These are phyloP conservation scores for Pseudonectria foliicola DNA, from an alignment of 2,329 filamentous ascomycete genomes.

Conservation along the genomic window DNA sequence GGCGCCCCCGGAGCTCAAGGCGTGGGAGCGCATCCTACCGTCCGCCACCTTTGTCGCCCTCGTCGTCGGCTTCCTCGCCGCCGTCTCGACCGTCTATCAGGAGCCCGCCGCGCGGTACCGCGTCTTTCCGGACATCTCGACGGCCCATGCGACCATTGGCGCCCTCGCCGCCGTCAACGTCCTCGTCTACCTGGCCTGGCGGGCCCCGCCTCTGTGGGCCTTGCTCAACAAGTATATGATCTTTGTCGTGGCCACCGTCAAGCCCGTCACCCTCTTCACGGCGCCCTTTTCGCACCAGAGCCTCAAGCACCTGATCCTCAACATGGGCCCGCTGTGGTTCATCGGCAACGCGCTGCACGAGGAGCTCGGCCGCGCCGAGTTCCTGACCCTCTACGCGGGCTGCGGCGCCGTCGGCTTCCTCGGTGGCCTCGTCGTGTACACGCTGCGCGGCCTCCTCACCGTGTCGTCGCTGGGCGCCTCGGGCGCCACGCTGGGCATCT, in stretches of 20 bases:
- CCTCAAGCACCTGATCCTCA: conserved; percentile 52
- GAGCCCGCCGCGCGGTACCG: conserved; percentile 45
- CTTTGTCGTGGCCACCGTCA: conserved; percentile 56
- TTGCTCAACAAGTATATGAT: conserved; percentile 64
- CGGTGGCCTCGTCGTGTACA: conserved; percentile 45
- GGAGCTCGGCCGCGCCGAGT: conserved; percentile 60
- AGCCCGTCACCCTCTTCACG: conserved; percentile 53
- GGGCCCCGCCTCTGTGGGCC: conserved; percentile 56
- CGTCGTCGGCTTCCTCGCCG: conserved; percentile 36
- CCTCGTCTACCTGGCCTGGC: conserved; percentile 52
- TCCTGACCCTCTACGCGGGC: conserved; percentile 59
- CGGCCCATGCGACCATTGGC: conserved; percentile 57
- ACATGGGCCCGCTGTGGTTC: conserved; percentile 60
- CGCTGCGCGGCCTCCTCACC: conserved; percentile 37
- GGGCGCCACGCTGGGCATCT: conserved; percentile 54
- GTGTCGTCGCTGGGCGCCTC: conserved; percentile 59
- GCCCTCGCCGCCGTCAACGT: conserved; percentile 55
- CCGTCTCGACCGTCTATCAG: conserved; percentile 43
- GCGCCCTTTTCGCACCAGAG: conserved; percentile 64
- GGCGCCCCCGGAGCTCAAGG: conserved; percentile 42
- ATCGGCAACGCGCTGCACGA: conserved; percentile 62
- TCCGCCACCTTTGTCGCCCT: conserved; percentile 42
- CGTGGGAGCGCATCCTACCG: conserved; percentile 48
- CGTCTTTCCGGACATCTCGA: conserved; percentile 53
- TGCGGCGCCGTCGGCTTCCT: conserved; percentile 53